A percentile compares a stretch with the other conserved stretches of the same genome.
phyloP scores from a whole-genome alignment of 2,329 filamentous ascomycete genomes.

The Exserohilum turcica region DNA sequence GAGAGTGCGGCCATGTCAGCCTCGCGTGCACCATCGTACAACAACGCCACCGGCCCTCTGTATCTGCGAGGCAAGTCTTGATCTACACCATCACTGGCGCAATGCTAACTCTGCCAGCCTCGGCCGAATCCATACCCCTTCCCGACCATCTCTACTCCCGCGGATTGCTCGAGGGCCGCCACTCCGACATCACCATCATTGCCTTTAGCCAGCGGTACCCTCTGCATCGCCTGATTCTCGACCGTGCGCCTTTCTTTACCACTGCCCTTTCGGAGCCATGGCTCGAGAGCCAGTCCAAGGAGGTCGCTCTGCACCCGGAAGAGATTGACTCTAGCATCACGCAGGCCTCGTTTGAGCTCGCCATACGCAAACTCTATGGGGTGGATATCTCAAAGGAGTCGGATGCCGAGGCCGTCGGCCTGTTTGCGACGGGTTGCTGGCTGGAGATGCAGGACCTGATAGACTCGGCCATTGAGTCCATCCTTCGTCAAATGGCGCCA shows the following conservation, averaged over 20 bases:
- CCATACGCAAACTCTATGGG: slow-evolving; percentile 61
- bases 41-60: slow-evolving; percentile 42
- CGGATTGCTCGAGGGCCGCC: slow-evolving; percentile 57
- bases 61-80: slow-evolving; percentile 36
- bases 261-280: slow-evolving; percentile 61
- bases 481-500: slow-evolving; percentile 60
- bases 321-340: slow-evolving; percentile 61
- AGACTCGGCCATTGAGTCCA: slow-evolving; percentile 59
- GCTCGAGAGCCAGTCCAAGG: slow-evolving; percentile 59
- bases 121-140: slow-evolving; percentile 50
- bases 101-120: slow-evolving; percentile 31
- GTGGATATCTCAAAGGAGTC: slow-evolving; percentile 56
- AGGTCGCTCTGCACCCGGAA: slow-evolving; percentile 59
- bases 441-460: slow-evolving; percentile 63
- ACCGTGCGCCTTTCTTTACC: slow-evolving; percentile 62
- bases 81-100: background rate
- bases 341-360: slow-evolving; percentile 59
- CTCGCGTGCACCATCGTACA: slow-evolving; percentile 52
- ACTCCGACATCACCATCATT: slow-evolving; percentile 60
- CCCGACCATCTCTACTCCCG: slow-evolving; percentile 59
- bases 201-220: slow-evolving; percentile 60
- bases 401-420: slow-evolving; percentile 58
- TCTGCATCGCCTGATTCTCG: slow-evolving; percentile 60
- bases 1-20: slow-evolving; percentile 45
- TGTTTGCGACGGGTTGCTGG: slow-evolving; percentile 64